Base-by-base conservation (phyloP, 176 grass and related monocot species). In the Oryza longistaminata region DNA sequence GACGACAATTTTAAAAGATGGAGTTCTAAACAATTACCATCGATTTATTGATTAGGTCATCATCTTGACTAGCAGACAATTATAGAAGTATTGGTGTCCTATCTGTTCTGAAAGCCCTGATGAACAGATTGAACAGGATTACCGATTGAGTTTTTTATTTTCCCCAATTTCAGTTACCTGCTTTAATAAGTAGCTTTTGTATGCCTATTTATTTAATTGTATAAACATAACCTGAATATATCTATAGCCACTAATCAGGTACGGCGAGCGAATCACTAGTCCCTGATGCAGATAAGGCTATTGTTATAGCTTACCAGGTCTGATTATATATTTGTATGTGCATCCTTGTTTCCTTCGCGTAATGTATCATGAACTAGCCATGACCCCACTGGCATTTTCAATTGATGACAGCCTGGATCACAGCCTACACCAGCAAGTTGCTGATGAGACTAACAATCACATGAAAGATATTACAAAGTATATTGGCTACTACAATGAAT, bases 391-490 rank as follows among this genome's bases (percentile, higher is more conserved):
- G 55, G 34, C 21, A 74, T 87, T 31, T 87, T 34, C 76, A 8
- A 88, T 91, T 86, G 66, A 73, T 91, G 62, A 46, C 91, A 98
- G 96, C 87, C 96, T 55, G 91, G 61, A 15, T 89, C 96, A 70
- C 87, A 93, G 72, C 75, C 89, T 42, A 74, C 24, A 10, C 68
- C 29, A 64, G 66, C 75, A 77, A 42, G n/a, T n/a, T 82, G 62
- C 90, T 80, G 90, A 94, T 86, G 96, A 86, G 70, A 88, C 79
- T 64, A 46, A n/a, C 88, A 74, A 64, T n/a, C 58, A 22, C 89
- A 90, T 3, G 89, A 94, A 66, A 95, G 86, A 95, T n/a, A 98
- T 93, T 98, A n/a, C 96, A 75, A 99, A 99, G 96, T 99, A n/a
- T n/a, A 99, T 27, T 69, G 44, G 52, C 37, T n/a, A 67, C 35